Percentiles rank a stretch among this genome's conserved stretches.
phyloP scores from a whole-genome alignment of 140 eudicot genomes.

The Flaveria floridana region DNA sequence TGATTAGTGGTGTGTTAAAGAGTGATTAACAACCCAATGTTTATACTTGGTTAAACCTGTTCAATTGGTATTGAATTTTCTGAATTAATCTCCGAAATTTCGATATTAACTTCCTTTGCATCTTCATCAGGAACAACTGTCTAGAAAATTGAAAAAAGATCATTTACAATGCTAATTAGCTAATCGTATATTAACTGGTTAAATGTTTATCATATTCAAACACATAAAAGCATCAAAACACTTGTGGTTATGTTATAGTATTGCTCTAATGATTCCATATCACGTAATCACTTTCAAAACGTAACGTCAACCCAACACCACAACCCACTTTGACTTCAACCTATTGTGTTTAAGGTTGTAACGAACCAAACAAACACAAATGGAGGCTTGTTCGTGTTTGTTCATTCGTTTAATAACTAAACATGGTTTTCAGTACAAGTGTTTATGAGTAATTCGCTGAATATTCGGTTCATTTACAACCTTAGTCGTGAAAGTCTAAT shows the following conservation, averaged over 20 bases:
- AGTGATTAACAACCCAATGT: slow-evolving; percentile 12
- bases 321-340: too few species aligned
- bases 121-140: slow-evolving; percentile 56
- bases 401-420: not conserved
- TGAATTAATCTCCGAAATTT: slow-evolving; percentile 51
- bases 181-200: not conserved
- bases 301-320: too few species aligned
- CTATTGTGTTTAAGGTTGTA: too few species aligned
- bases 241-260: not conserved
- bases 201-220: not conserved
- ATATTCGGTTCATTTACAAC: too few species aligned
- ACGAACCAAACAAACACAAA: too few species aligned
- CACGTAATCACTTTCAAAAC: too few species aligned
- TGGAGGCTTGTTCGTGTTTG: not conserved
- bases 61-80: slow-evolving; percentile 37
- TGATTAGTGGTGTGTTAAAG: not conserved
- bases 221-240: not conserved
- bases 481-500: too few species aligned
- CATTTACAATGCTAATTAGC: not conserved
- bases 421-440: too few species aligned
- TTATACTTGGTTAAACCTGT: slow-evolving; percentile 40
- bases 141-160: slow-evolving; percentile 25
- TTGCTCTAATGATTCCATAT: too few species aligned
- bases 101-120: slow-evolving; percentile 60
- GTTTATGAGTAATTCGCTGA: too few species aligned